These are phyloP conservation scores for Vinca major DNA, from an alignment of 305 asterid genomes.

Conservation along the genomic window DNA sequence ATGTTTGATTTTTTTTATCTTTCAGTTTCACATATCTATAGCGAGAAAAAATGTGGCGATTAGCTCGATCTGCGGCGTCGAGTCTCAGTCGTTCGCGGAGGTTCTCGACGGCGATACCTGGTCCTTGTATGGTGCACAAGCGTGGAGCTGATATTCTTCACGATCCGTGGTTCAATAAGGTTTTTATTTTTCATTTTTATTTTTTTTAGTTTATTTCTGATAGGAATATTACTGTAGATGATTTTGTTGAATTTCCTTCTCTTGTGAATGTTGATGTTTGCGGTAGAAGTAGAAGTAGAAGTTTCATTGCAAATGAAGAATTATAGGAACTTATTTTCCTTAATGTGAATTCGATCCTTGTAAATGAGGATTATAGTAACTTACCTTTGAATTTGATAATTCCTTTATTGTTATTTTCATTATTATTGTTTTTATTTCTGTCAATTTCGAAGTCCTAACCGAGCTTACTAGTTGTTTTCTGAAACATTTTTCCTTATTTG, in stretches of 20 bases:
- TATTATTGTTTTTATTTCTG: not conserved
- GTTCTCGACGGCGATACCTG: conserved; percentile 74
- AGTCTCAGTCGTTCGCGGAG: conserved; percentile 49
- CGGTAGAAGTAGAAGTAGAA: not conserved
- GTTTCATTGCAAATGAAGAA: not conserved
- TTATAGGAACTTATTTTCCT: not conserved
- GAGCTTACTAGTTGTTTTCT: not conserved
- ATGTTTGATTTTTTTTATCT: not conserved
- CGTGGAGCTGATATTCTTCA: conserved; percentile 98
- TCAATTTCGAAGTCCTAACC: not conserved
- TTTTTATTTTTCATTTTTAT: conserved; percentile 7
- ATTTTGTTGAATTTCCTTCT: not conserved
- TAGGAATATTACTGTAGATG: not conserved
- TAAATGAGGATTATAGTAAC: not conserved
- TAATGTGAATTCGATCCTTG: not conserved
- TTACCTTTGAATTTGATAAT: not conserved
- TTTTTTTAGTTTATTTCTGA: not conserved
- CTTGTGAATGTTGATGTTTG: not conserved
- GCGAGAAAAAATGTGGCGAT: conserved; percentile 59
- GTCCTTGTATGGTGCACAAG: conserved; percentile 87
- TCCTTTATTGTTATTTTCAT: not conserved
- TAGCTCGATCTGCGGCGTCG: conserved; percentile 70
- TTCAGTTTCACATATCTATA: not conserved
- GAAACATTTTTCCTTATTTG: not conserved
- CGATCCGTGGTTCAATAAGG: conserved; percentile 99